These are phyloP conservation scores for Solidago caesia DNA, from an alignment of 129 eudicot species.

Conservation along the genomic window DNA sequence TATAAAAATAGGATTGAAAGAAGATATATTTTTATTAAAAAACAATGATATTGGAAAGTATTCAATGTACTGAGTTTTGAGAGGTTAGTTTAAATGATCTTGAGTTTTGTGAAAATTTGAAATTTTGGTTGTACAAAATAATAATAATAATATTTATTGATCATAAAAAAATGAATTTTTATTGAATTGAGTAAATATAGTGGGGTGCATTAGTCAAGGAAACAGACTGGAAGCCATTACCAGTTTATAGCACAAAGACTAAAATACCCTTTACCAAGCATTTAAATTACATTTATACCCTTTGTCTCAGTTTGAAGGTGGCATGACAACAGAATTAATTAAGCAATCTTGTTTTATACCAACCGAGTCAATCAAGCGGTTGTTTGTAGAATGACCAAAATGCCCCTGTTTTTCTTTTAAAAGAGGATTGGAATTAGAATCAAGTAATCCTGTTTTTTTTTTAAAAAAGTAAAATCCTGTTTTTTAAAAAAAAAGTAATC, in stretches of 20 bases:
- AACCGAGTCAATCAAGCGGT: conserved; percentile 20
- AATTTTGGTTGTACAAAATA: neutral
- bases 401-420: neutral
- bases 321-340: conserved; percentile 23
- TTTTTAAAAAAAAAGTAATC: no score
- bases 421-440: conserved; percentile 20
- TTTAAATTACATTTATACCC: conserved; percentile 25
- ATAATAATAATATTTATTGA: conserved; percentile 3
- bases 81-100: conserved; percentile 21
- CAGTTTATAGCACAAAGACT: conserved; percentile 27
- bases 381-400: conserved; percentile 6
- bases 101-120: conserved; percentile 39
- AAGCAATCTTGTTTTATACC: conserved; percentile 24
- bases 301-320: conserved; percentile 11
- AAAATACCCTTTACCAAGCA: conserved; percentile 31
- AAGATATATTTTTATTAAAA: neutral
- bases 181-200: conserved; percentile 36
- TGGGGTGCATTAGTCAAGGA: conserved; percentile 45
- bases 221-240: conserved; percentile 51
- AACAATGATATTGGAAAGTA: neutral
- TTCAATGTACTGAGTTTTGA: conserved; percentile 3
- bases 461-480: no score
- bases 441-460: conserved; percentile 1
- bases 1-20: neutral
- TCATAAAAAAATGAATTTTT: conserved; percentile 18